Evolutionary conservation across 768 basidiomycete species (phyloP), one percentile per base, ranked within the genome.

Genomic region (Mrakia hoshinonis): DNA sequence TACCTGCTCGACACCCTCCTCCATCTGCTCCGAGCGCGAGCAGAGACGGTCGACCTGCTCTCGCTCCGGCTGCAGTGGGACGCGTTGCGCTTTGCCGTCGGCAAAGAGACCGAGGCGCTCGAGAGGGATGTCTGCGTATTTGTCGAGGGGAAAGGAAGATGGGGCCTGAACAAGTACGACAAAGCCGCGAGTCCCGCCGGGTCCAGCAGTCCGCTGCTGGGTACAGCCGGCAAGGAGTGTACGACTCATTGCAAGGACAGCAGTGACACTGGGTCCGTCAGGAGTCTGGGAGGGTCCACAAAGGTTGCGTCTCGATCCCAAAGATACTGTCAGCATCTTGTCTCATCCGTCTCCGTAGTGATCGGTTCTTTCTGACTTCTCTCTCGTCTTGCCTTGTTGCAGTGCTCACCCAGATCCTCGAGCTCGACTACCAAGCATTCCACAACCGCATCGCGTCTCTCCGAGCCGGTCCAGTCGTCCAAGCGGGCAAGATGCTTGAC

Each of bases 1-100:
- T 69, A 51, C 46, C 72, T 73, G 4, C 66, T 73, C 43, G 72
- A 73, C 48, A 73, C 72, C 6, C 72, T 73, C 15, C 67, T 68
- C 6, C 67, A 68, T 26, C 72, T 73, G 13, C 72, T 73, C 18
- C 72, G 67, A 29, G 67, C 49, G 12, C 47, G 72, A 47, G 67
- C 36, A 0, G 72, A 73, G 18, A 73, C 67, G 38, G 48, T 73
- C 26, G 72, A 73, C 22, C 61, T 73, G 2, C 72, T 73, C 34
- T 26, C 72, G 31, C 43, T 68, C 4, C 58, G 72, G 15, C 39
- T 73, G 22, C 58, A 73, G 38, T 73, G 72, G 72, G 72, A 73
- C 62, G 38, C 65, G 36, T 24, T 62, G 24, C 60, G 72, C 20
- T 62, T 63, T 20, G 12, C 4, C 22, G 29, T 73, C 4, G 67